Evolutionary conservation across 768 basidiomycete genomes (phyloP).

Genomic region (Nidularia pulvinata): DNA sequence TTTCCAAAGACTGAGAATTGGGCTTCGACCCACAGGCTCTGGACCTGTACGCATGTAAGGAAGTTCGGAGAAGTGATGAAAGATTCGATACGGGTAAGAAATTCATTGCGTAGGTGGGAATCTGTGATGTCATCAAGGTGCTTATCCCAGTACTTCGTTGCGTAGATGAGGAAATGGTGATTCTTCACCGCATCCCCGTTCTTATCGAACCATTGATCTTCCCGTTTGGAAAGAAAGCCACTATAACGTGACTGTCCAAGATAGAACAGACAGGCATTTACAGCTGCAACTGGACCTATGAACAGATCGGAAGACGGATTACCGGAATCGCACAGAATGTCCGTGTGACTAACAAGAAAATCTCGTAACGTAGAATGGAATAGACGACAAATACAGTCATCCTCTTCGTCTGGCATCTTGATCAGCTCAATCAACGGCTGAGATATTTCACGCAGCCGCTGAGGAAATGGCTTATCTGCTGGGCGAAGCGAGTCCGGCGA

Average conservation of each 20-base stretch:
- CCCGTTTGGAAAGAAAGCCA: slow-evolving; percentile 8
- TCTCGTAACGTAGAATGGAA: slow-evolving; percentile 21
- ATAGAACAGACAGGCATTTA: slow-evolving; percentile 20
- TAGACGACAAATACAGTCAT: slow-evolving; percentile 16
- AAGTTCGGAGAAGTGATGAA: slow-evolving; percentile 25
- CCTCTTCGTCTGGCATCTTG: slow-evolving; percentile 2
- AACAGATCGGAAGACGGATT: slow-evolving; percentile 3
- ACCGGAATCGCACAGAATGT: slow-evolving; percentile 6
- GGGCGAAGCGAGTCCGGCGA: slow-evolving; percentile 1
- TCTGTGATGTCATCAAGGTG: slow-evolving; percentile 16
- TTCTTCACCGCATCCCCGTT: slow-evolving; percentile 12
- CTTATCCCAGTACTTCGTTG: slow-evolving; percentile 29
- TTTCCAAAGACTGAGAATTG: slow-evolving; percentile 17
- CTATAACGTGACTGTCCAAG: slow-evolving; percentile 15
- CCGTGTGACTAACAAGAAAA: slow-evolving; percentile 15
- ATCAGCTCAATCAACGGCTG: slow-evolving; percentile 13
- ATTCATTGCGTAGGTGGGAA: background rate
- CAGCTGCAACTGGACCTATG: slow-evolving; percentile 11
- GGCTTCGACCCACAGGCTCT: slow-evolving; percentile 23
- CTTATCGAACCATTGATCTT: slow-evolving; percentile 17
- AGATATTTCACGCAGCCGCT: slow-evolving; percentile 6
- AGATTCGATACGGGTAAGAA: slow-evolving; percentile 7
- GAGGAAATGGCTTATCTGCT: slow-evolving; percentile 7
- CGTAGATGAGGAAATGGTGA: slow-evolving; percentile 21
- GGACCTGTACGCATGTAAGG: slow-evolving; percentile 23